These are phyloP conservation scores for Mortierella sp. DNA, from an alignment of 371 early-diverging fungal genomes.

Conservation along the genomic window DNA sequence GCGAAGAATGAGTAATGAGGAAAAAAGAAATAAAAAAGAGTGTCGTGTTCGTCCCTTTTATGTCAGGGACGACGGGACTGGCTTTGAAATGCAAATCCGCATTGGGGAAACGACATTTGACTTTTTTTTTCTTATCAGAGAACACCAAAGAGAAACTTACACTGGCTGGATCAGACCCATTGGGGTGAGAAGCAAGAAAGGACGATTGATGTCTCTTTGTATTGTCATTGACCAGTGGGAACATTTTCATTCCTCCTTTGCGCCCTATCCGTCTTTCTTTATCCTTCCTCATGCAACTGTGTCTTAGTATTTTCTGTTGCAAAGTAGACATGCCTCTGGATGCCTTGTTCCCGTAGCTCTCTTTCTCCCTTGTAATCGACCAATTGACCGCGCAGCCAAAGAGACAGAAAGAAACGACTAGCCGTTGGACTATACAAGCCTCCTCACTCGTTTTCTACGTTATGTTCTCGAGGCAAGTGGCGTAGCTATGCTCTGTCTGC, in stretches of 20 bases:
- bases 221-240: neutral
- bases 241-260: neutral
- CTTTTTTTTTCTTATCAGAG: neutral
- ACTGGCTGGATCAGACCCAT: neutral
- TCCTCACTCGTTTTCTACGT: neutral
- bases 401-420: neutral
- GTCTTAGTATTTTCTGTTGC: too few species aligned
- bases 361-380: too few species aligned
- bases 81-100: neutral
- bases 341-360: too few species aligned
- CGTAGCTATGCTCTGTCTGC: neutral
- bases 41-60: neutral
- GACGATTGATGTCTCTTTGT: too few species aligned
- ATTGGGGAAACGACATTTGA: neutral
- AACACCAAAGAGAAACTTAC: too few species aligned
- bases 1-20: neutral
- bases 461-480: neutral
- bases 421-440: neutral
- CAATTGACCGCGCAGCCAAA: neutral
- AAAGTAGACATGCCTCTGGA: too few species aligned
- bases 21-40: neutral
- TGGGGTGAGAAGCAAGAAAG: too few species aligned
- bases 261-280: neutral
- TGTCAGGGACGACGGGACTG: neutral
- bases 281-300: too few species aligned